A percentile compares a stretch with the other conserved stretches of the same genome.
These are phyloP conservation scores for Hyaloperonospora arabidopsidis DNA, from an alignment of 352 stramenopile genomes.

Conservation along the genomic window DNA sequence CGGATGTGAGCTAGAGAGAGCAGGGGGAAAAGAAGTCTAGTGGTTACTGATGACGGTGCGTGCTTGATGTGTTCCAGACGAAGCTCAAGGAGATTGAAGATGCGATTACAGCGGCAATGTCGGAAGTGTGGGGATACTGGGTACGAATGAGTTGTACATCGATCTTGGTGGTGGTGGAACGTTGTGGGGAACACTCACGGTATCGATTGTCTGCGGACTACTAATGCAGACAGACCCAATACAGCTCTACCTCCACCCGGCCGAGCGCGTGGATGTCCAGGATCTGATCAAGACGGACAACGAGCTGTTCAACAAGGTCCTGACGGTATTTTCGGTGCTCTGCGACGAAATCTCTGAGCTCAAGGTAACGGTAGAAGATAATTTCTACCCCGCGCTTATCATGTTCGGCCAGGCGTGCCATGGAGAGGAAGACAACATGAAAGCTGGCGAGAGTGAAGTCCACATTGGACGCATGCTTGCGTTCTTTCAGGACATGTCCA, in stretches of 20 bases:
- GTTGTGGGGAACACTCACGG: neutral
- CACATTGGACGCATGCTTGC: constrained; percentile 82
- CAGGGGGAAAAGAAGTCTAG: neutral
- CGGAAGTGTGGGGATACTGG: constrained; percentile 86
- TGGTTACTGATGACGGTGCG: neutral
- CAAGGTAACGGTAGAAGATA: constrained; percentile 84
- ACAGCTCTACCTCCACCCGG: constrained; percentile 71
- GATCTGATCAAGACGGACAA: constrained; percentile 87
- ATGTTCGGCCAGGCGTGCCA: constrained; percentile 83
- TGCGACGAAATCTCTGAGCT: constrained; percentile 88
- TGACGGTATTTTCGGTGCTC: constrained; percentile 84
- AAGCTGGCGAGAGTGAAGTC: constrained; percentile 72
- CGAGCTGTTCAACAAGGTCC: constrained; percentile 84
- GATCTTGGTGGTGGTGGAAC: neutral
- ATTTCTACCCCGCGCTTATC: constrained; percentile 83
- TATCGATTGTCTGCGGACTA: no score
- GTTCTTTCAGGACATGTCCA: constrained; percentile 87
- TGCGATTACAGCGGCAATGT: constrained; percentile 79
- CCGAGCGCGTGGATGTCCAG: constrained; percentile 81
- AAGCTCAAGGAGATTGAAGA: constrained; percentile 86
- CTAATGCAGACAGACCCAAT: constrained; percentile 63
- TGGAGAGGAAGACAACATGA: constrained; percentile 60
- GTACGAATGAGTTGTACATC: constrained; percentile 20
- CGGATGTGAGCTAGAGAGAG: constrained; percentile 1
- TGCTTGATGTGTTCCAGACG: constrained; percentile 30